phyloP scores from a whole-genome alignment of 2,329 filamentous ascomycete genomes.

The Pseudocercospora crystallina region DNA sequence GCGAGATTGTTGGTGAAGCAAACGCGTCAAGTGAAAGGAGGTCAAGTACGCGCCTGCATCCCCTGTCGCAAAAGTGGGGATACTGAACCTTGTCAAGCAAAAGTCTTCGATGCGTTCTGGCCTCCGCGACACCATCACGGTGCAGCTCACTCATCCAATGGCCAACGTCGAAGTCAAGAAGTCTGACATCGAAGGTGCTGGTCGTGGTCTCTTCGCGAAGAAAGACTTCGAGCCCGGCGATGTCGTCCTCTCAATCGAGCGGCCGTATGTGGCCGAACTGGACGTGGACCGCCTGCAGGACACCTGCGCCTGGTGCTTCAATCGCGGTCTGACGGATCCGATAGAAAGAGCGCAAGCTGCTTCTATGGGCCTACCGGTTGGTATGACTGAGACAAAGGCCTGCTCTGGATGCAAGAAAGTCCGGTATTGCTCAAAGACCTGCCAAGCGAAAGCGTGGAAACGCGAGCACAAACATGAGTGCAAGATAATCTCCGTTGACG shows the following conservation, averaged over 20 bases:
- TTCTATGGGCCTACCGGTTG: conserved; percentile 31
- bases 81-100: background rate
- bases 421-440: conserved; percentile 61
- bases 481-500: conserved; percentile 47
- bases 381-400: conserved; percentile 43
- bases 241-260: conserved; percentile 49
- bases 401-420: conserved; percentile 60
- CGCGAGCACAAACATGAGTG: conserved; percentile 61
- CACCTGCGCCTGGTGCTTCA: conserved; percentile 60
- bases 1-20: too few species aligned
- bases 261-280: conserved; percentile 56
- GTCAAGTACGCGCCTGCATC: background rate
- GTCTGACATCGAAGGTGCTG: conserved; percentile 34
- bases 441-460: conserved; percentile 61
- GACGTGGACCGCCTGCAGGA: conserved; percentile 53
- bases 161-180: conserved; percentile 25
- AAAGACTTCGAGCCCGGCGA: conserved; percentile 50
- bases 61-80: background rate
- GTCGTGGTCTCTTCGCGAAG: conserved; percentile 57
- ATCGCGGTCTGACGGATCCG: conserved; percentile 19
- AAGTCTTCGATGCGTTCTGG: background rate
- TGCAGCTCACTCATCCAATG: background rate
- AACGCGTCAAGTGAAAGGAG: too few species aligned
- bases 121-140: background rate
- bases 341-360: conserved; percentile 33